Evolutionary conservation across 306 rosid genomes (phyloP), one percentile per base, ranked within the genome.

Genomic region (Trifolium subterraneum): DNA sequence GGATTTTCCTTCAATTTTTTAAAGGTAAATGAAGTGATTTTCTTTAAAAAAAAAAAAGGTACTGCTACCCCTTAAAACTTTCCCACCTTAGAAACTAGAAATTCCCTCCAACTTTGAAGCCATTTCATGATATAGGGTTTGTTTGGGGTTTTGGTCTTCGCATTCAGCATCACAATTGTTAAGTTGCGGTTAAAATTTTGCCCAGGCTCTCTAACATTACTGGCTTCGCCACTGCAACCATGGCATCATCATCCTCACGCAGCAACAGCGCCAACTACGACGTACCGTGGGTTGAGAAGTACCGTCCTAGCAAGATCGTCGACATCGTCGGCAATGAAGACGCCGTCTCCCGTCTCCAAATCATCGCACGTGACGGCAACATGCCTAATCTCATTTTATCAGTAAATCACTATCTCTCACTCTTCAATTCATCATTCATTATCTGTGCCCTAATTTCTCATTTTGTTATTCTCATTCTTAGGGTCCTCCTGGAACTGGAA

Each of bases 401-500:
- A 13, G 98, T 94, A 69, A 6, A 77, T 72, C 2, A 56, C 23
- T 42, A 5, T 41, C 14, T 48, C 48, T 5, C 29, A 54, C 18
- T 73, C 44, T 39, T 62, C n/a, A 8, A 39, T 19, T 56, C 39
- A 2, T 20, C 52, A 63, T 44, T 10, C 44, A 25, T 42, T 11
- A 19, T 4, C 18, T 59, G 12, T 27, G 7, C 58, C 68, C 29
- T 42, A 52, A 70, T 27, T 72, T 60, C 7, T 7, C 8, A 61
- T 73, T 84, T 16, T 56, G 54, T 65, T 54, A 15, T n/a, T 56
- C 38, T 66, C 38, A 15, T 66, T 70, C 2, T 41, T 70, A 94
- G 98, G 98, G 98, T 70, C 98, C 97, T 78, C 97, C 98, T 14
- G 98, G 98, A 62, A 94, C 91, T 33, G 98, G 97, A 6, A 91